Evolutionary conservation across 2,329 filamentous ascomycete species (phyloP).

Genomic region (Fusarium equiseti): DNA sequence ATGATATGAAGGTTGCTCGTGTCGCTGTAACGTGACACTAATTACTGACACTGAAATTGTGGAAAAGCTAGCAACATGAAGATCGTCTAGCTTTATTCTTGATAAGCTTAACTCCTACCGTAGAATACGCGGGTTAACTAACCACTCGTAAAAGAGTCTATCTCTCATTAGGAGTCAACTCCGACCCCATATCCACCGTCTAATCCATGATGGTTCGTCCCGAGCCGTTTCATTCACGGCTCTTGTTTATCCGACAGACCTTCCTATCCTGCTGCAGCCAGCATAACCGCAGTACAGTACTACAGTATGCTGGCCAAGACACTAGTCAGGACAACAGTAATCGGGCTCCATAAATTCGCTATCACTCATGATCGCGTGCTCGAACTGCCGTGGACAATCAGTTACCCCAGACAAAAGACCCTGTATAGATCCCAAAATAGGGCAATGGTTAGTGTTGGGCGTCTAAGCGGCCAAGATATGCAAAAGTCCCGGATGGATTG

Average conservation of each 20-base stretch:
- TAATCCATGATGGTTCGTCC: constrained; percentile 23
- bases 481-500: constrained; percentile 26
- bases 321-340: background rate
- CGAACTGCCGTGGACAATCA: background rate
- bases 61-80: background rate
- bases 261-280: constrained; percentile 26
- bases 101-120: constrained; percentile 24
- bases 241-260: constrained; percentile 16
- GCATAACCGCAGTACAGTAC: background rate
- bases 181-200: constrained; percentile 10
- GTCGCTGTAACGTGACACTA: background rate
- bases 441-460: background rate
- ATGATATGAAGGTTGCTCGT: background rate
- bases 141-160: background rate
- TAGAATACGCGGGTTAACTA: background rate
- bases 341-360: background rate
- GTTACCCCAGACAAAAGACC: constrained; percentile 25
- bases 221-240: constrained; percentile 22
- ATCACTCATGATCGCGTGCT: constrained; percentile 1
- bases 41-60: background rate
- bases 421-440: constrained; percentile 7
- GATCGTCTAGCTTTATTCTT: background rate
- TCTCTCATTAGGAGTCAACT: background rate
- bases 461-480: constrained; percentile 14
- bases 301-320: background rate